Percentiles rank a stretch among this genome's conserved stretches.
Conservation (phyloP, 805 yeast species). For the Saccharomycopsis babjevae region DNA sequence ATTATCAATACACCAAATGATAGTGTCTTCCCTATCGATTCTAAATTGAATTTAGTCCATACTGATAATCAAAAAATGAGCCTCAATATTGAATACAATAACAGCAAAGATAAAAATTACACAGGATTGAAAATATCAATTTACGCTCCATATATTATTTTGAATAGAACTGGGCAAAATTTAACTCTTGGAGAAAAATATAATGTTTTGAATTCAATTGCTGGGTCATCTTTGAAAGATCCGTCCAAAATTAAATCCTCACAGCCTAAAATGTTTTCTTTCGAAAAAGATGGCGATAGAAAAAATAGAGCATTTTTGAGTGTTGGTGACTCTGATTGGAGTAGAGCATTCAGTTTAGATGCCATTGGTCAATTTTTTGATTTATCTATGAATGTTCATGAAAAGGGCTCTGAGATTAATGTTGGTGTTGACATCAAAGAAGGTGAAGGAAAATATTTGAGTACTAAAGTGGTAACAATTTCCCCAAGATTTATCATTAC, state of each 20-base stretch:
- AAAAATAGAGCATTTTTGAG: constrained; percentile 57
- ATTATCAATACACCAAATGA: constrained; percentile 47
- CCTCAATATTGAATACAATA: constrained; percentile 51
- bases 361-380: constrained; percentile 79
- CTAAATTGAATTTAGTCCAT: constrained; percentile 38
- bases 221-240: constrained; percentile 22
- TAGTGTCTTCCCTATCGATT: constrained; percentile 49
- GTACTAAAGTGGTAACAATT: constrained; percentile 68
- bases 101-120: constrained; percentile 30
- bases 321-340: constrained; percentile 61
- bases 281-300: constrained; percentile 46
- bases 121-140: constrained; percentile 57
- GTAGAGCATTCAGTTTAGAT: constrained; percentile 71
- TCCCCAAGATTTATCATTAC: constrained; percentile 74
- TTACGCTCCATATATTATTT: constrained; percentile 76
- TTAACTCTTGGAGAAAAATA: constrained; percentile 47
- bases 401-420: constrained; percentile 50
- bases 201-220: constrained; percentile 41
- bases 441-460: constrained; percentile 74
- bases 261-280: constrained; percentile 78
- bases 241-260: constrained; percentile 27
- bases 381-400: constrained; percentile 37
- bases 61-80: constrained; percentile 59
- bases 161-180: constrained; percentile 70
- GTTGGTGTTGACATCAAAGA: constrained; percentile 68